Evolutionary conservation across 441 rosid genomes (phyloP).

Genomic region (Mallotus japonicus): DNA sequence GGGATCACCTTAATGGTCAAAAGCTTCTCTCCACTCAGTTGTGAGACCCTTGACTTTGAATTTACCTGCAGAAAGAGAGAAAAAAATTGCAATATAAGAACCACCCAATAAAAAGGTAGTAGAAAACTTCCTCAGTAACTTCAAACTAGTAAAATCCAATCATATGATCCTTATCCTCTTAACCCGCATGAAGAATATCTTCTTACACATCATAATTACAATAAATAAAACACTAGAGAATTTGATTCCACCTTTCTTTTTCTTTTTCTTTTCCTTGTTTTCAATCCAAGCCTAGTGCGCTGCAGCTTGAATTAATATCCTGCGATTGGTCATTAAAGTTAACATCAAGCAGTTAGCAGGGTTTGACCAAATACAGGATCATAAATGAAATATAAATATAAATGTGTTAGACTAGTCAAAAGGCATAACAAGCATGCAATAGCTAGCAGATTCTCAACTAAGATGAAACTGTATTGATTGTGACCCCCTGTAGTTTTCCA

Average conservation of each 20-base stretch:
- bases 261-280: background rate
- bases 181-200: background rate
- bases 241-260: conserved; percentile 14
- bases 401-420: conserved; percentile 45
- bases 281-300: conserved; percentile 15
- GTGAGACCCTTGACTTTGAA: conserved; percentile 42
- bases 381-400: background rate
- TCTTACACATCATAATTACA: background rate
- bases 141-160: conserved; percentile 18
- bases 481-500: conserved; percentile 61
- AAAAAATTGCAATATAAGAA: too few species aligned
- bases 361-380: conserved; percentile 33
- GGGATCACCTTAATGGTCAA: conserved; percentile 35
- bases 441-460: conserved; percentile 29
- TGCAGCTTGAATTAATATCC: conserved; percentile 25
- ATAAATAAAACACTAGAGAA: conserved; percentile 2
- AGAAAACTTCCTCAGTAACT: conserved; percentile 12
- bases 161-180: conserved; percentile 27
- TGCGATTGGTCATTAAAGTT: conserved; percentile 26
- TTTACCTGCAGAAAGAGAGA: conserved; percentile 14
- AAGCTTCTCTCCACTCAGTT: conserved; percentile 40
- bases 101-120: too few species aligned
- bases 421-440: conserved; percentile 22
- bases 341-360: conserved; percentile 38
- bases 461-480: conserved; percentile 37